Evolutionary conservation across 2,329 filamentous ascomycete genomes (phyloP).

Genomic region (Colletotrichum acutatum): DNA sequence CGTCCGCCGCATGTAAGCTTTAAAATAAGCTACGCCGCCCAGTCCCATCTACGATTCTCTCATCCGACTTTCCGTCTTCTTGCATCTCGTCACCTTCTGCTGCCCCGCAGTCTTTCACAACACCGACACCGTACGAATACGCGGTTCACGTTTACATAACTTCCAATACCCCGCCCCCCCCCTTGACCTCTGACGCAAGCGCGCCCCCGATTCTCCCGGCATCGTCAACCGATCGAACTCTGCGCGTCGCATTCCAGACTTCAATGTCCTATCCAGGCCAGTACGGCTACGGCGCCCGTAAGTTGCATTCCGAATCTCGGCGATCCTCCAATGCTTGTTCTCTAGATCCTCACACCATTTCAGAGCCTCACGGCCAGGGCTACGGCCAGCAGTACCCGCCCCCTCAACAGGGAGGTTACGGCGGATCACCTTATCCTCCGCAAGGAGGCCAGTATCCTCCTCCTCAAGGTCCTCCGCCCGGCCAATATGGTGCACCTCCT

Average conservation of each 20-base stretch:
- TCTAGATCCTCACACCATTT: background rate
- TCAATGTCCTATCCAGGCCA: slow-evolving; percentile 49
- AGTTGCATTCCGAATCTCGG: slow-evolving; percentile 33
- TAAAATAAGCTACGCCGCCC: slow-evolving; percentile 13
- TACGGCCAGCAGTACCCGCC: slow-evolving; percentile 51
- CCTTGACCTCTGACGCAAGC: slow-evolving; percentile 16
- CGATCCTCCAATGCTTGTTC: background rate
- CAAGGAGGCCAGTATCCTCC: slow-evolving; percentile 49
- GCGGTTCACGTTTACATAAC: background rate
- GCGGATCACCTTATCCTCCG: slow-evolving; percentile 40
- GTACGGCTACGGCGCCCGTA: slow-evolving; percentile 48
- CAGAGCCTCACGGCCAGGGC: slow-evolving; percentile 45
- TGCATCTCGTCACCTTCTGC: background rate
- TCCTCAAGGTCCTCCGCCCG: slow-evolving; percentile 44
- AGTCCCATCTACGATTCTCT: background rate
- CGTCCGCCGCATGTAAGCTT: background rate
- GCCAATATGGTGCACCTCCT: slow-evolving; percentile 52
- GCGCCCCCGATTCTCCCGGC: slow-evolving; percentile 12
- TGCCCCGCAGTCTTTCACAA: slow-evolving; percentile 13
- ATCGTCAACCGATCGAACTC: background rate
- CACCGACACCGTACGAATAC: background rate
- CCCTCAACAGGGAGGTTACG: slow-evolving; percentile 44
- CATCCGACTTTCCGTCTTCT: background rate
- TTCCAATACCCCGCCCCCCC: slow-evolving; percentile 12
- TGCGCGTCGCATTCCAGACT: slow-evolving; percentile 19